Evolutionary conservation across 306 rosid species (phyloP).

Genomic region (Pueraria montana): DNA sequence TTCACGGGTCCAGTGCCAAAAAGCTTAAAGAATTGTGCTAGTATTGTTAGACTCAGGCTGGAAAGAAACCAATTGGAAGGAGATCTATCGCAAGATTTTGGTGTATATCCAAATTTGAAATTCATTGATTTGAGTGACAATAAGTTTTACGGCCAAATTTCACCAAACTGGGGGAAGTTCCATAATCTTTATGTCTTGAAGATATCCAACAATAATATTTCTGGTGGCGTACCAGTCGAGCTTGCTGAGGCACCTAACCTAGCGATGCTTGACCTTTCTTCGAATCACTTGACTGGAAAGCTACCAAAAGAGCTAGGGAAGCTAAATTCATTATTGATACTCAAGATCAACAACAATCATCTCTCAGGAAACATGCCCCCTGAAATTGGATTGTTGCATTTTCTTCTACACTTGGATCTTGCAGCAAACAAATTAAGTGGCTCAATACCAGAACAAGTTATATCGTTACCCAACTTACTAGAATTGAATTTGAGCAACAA

Average conservation of each 20-base stretch:
- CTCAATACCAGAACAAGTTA: not conserved
- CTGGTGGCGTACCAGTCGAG: no score
- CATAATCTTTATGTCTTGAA: no score
- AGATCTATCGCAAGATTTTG: slow-evolving; percentile 49
- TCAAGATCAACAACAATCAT: no score
- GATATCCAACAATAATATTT: no score
- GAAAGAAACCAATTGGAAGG: slow-evolving; percentile 15
- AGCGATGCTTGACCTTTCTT: no score
- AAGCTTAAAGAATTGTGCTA: slow-evolving; percentile 42
- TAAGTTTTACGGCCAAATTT: slow-evolving; percentile 38
- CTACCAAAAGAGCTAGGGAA: no score
- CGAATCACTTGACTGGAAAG: no score
- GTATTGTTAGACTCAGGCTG: slow-evolving; percentile 16
- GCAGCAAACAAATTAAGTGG: not conserved
- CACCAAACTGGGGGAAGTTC: not conserved
- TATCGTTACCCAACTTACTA: not conserved
- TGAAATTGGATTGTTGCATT: not conserved
- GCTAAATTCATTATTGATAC: no score
- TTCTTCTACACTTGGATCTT: not conserved
- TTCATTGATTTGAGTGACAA: slow-evolving; percentile 6
- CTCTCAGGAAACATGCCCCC: not conserved
- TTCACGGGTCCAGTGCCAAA: slow-evolving; percentile 5
- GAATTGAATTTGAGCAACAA: not conserved
- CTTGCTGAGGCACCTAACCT: no score
- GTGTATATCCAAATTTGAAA: slow-evolving; percentile 40